Percentiles rank a stretch among this genome's conserved stretches.
phyloP scores from a whole-genome alignment of 1,139 yeast genomes.

The Tardiomyces depauwii region DNA sequence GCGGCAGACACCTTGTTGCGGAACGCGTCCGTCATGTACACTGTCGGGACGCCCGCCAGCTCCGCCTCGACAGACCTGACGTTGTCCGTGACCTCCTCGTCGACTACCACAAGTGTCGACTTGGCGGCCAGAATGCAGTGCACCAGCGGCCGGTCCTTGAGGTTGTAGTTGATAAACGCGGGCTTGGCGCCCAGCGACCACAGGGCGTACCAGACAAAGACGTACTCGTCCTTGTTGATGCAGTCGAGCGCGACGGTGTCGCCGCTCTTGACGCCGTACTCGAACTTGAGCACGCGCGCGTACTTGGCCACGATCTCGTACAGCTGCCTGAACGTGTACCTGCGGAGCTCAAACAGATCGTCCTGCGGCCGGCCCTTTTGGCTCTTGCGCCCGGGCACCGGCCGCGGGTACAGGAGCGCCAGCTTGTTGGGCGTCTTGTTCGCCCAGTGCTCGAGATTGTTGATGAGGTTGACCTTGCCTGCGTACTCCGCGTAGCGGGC shows the following conservation, averaged over 20 bases:
- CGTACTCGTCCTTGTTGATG: conserved; percentile 73
- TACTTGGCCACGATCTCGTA: conserved; percentile 54
- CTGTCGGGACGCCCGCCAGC: conserved; percentile 33
- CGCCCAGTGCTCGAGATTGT: conserved; percentile 45
- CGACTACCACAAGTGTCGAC: conserved; percentile 59
- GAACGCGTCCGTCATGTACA: conserved; percentile 42
- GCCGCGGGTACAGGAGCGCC: conserved; percentile 58
- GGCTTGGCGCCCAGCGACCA: conserved; percentile 93
- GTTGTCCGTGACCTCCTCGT: conserved; percentile 52
- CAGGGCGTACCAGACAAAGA: conserved; percentile 71
- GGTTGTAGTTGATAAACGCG: conserved; percentile 75
- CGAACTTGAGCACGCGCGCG: conserved; percentile 50
- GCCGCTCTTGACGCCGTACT: conserved; percentile 52
- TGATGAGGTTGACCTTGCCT: conserved; percentile 55
- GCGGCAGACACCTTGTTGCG: conserved; percentile 32
- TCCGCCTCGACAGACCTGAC: conserved; percentile 43
- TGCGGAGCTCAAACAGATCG: conserved; percentile 46
- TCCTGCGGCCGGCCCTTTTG: conserved; percentile 24
- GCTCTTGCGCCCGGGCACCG: conserved; percentile 16
- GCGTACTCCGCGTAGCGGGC: conserved; percentile 22
- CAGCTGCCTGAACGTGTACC: conserved; percentile 56
- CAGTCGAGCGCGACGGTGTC: conserved; percentile 71
- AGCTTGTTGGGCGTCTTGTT: conserved; percentile 37
- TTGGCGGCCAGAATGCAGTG: conserved; percentile 70
- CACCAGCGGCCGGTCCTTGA: conserved; percentile 58